Evolutionary conservation across 163 green algal species (phyloP), one percentile per base, ranked within the genome.

Genomic region (Scenedesmus sp.): DNA sequence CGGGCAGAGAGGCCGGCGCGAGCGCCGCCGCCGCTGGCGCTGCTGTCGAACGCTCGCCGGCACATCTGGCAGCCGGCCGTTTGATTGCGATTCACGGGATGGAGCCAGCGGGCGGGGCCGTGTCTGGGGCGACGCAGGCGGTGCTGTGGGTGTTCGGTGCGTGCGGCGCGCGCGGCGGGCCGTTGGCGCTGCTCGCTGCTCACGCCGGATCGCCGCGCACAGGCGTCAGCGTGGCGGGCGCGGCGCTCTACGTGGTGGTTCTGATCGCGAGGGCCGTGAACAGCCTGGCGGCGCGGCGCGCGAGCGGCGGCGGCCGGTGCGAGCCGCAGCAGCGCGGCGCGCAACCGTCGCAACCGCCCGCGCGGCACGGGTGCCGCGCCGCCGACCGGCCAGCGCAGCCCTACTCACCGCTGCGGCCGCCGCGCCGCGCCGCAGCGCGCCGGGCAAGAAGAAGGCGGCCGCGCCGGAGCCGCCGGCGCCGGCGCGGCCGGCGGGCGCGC

Each of bases 61-160:
- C n/a, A n/a, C n/a, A n/a, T n/a, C n/a, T n/a, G n/a, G n/a, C n/a
- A n/a, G n/a, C n/a, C n/a, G n/a, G n/a, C n/a, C n/a, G n/a, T n/a
- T n/a, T n/a, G n/a, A n/a, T n/a, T n/a, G n/a, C n/a, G n/a, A n/a
- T n/a, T n/a, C n/a, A n/a, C n/a, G n/a, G n/a, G n/a, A n/a, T n/a
- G n/a, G n/a, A n/a, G n/a, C n/a, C n/a, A n/a, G n/a, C n/a, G n/a
- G n/a, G n/a, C n/a, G n/a, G n/a, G n/a, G 39, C 39, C 17, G 11
- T 54, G 24, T 76, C 67, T 18, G 22, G 33, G 34, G 67, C 51
- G 18, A 76, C 67, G 10, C 50, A 76, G 34, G 34, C 67, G 20
- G 33, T 76, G 31, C 33, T 76, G 67, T 50, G 33, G 2, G 20
- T 65, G 5, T 63, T 64, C 9, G 67, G 67, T 76, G 44, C 29